A percentile compares a stretch with the other conserved stretches of the same genome.
Evolutionary conservation across 2,329 filamentous ascomycete genomes (phyloP).

Genomic region (Botryosphaeria agaves): DNA sequence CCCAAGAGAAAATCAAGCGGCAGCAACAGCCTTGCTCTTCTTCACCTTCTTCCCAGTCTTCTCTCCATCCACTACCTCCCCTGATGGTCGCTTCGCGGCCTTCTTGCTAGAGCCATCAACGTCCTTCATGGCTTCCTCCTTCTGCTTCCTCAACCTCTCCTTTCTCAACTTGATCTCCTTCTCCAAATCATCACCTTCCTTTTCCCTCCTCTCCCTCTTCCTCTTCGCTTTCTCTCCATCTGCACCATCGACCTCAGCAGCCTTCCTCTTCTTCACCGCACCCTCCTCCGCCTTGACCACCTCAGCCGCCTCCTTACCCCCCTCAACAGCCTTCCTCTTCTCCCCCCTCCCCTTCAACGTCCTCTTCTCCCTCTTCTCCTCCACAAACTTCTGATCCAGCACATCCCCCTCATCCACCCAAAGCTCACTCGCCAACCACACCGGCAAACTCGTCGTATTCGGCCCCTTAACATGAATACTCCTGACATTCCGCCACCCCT

Average conservation of each 20-base stretch:
- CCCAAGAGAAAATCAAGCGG: neutral
- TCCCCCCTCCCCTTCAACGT: constrained; percentile 9
- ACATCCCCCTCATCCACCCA: constrained; percentile 70
- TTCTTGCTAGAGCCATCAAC: too few species aligned
- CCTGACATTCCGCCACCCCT: constrained; percentile 76
- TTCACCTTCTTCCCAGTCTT: constrained; percentile 1
- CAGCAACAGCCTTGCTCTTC: constrained; percentile 2
- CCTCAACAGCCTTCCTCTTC: constrained; percentile 13
- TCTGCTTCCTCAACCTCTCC: constrained; percentile 8
- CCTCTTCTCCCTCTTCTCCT: constrained; percentile 6
- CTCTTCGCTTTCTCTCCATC: constrained; percentile 6
- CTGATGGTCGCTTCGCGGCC: too few species aligned
- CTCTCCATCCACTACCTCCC: neutral
- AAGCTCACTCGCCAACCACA: constrained; percentile 85
- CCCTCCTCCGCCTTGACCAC: constrained; percentile 5
- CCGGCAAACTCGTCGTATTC: constrained; percentile 73
- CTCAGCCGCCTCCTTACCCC: constrained; percentile 10
- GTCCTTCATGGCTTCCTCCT: constrained; percentile 7
- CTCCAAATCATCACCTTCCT: constrained; percentile 6
- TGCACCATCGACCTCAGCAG: constrained; percentile 6
- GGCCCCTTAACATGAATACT: constrained; percentile 81
- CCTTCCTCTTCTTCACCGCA: constrained; percentile 14
- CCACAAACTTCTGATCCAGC: constrained; percentile 31
- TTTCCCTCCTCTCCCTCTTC: constrained; percentile 12
- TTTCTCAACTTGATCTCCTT: constrained; percentile 9